Evolutionary conservation across 164 flowering plant genomes (phyloP).

Genomic region (Annona cherimola): DNA sequence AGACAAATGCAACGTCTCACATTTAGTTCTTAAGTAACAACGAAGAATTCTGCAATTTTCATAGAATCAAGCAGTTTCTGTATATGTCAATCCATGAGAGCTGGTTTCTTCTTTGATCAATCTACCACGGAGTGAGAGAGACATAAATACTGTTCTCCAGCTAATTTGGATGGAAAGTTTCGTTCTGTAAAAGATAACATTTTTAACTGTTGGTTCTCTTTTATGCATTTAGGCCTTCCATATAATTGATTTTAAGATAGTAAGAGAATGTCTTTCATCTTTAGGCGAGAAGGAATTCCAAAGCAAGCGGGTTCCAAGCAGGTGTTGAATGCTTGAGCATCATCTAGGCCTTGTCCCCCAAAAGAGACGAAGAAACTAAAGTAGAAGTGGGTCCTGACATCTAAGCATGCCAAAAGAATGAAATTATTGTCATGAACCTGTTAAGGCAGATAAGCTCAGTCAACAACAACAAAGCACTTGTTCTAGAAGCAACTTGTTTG

Average conservation of each 20-base stretch:
- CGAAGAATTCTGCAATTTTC: too few relatives aligned
- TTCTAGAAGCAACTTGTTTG: slow-evolving; percentile 34
- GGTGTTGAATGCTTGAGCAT: too few relatives aligned
- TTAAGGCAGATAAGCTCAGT: slow-evolving; percentile 50
- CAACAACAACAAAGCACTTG: slow-evolving; percentile 38
- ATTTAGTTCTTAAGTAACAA: not conserved
- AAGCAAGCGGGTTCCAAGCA: too few relatives aligned
- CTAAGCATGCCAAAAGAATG: not conserved
- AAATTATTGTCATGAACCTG: slow-evolving; percentile 33
- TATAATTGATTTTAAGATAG: not conserved
- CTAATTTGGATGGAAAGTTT: not conserved
- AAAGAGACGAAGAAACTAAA: not conserved
- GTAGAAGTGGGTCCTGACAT: not conserved
- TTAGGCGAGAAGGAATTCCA: too few relatives aligned
- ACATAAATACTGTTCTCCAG: not conserved
- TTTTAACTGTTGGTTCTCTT: not conserved
- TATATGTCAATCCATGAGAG: not conserved
- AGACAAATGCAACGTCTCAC: not conserved
- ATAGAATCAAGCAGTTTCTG: not conserved
- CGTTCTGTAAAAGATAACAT: not conserved
- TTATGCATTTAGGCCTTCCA: not conserved
- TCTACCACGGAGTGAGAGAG: too few relatives aligned
- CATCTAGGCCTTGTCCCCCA: too few relatives aligned
- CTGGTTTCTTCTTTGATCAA: not conserved
- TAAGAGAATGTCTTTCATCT: not conserved